Percentiles rank a stretch among this genome's conserved stretches.
These are phyloP conservation scores for Saturnispora galanensis DNA, from an alignment of 805 yeast species.

Conservation along the genomic window DNA sequence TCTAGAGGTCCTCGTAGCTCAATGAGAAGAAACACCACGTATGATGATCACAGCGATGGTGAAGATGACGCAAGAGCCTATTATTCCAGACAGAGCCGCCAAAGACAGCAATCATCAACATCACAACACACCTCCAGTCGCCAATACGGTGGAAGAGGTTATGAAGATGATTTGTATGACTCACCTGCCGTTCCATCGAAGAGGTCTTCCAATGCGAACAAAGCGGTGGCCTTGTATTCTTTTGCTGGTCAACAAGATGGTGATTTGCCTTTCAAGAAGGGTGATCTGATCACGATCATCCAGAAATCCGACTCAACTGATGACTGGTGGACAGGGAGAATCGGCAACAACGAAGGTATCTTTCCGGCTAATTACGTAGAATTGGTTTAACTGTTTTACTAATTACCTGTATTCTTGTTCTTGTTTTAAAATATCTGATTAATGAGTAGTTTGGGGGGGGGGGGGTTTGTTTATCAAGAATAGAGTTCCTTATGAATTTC, in stretches of 20 bases:
- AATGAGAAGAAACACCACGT: constrained; percentile 11
- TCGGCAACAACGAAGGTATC: constrained; percentile 77
- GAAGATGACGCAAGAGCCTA: constrained; percentile 15
- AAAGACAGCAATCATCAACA: background rate
- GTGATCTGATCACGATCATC: constrained; percentile 81
- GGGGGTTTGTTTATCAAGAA: background rate
- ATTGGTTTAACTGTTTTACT: constrained; percentile 33
- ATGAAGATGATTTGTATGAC: constrained; percentile 89
- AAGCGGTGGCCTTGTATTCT: constrained; percentile 82
- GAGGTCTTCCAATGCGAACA: constrained; percentile 38
- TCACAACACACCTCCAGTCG: background rate
- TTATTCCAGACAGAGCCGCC: constrained; percentile 10
- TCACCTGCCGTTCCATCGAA: constrained; percentile 8
- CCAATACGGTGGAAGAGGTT: constrained; percentile 24
- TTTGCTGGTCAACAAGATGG: constrained; percentile 93
- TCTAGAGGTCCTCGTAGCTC: constrained; percentile 9
- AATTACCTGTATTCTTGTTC: background rate
- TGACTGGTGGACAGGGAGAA: constrained; percentile 98
- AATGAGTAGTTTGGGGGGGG: background rate
- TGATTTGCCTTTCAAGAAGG: constrained; percentile 86
- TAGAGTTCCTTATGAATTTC: background rate
- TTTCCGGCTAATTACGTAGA: constrained; percentile 98
- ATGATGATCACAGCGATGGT: constrained; percentile 25
- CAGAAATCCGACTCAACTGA: constrained; percentile 82
- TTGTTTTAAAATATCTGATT: background rate